A percentile compares a stretch with the other conserved stretches of the same genome.
These are phyloP conservation scores for Adansonia madagascariensis DNA, from an alignment of 441 rosid genomes.

Conservation along the genomic window DNA sequence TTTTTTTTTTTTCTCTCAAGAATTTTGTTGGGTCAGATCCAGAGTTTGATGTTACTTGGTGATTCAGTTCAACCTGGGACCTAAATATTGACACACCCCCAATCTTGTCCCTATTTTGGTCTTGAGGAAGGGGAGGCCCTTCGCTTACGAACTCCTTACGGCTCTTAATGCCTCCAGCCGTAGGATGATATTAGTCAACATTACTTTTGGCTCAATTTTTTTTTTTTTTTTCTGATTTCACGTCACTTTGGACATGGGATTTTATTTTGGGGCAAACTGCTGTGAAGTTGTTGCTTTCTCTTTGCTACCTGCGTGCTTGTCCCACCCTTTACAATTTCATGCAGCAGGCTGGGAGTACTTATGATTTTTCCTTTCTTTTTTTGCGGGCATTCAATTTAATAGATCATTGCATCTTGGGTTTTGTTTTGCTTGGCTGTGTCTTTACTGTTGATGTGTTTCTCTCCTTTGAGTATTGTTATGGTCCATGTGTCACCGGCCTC, in stretches of 20 bases:
- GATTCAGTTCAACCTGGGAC: constrained; percentile 41
- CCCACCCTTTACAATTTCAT: constrained; percentile 22
- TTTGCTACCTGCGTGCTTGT: constrained; percentile 27
- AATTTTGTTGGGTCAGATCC: constrained; percentile 54
- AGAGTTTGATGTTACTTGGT: constrained; percentile 37
- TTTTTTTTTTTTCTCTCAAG: constrained; percentile 25
- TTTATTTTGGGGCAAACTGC: constrained; percentile 5
- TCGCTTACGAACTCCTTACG: constrained; percentile 20
- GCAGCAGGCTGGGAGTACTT: constrained; percentile 14
- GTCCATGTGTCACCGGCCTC: constrained; percentile 28
- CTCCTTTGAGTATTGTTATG: constrained; percentile 28
- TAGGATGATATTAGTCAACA: constrained; percentile 18
- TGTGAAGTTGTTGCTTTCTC: constrained; percentile 13
- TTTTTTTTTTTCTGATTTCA: constrained; percentile 45
- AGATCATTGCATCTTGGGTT: constrained; percentile 26
- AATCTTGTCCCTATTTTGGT: constrained; percentile 37
- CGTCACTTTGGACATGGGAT: constrained; percentile 33
- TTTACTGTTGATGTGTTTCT: constrained; percentile 31
- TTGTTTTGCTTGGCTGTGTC: constrained; percentile 38
- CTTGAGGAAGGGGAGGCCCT: constrained; percentile 22
- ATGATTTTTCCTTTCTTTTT: background rate
- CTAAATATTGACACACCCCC: constrained; percentile 31
- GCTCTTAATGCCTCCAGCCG: constrained; percentile 11
- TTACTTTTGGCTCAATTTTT: constrained; percentile 19
- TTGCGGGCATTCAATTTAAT: background rate